phyloP scores from a whole-genome alignment of 805 yeast genomes.

The Dipodascopsis uninucleata region DNA sequence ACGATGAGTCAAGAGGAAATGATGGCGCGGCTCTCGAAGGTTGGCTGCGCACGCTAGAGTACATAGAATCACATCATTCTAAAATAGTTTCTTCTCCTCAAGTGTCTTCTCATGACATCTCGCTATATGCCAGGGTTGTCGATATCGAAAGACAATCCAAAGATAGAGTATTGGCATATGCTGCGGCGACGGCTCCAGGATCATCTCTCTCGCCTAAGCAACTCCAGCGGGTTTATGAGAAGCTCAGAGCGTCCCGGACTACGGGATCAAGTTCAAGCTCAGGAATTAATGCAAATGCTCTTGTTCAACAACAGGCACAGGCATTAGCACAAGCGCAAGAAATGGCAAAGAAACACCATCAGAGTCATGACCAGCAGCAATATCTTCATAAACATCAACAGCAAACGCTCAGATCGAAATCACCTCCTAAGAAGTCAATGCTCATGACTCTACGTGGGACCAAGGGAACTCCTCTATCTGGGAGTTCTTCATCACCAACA shows the following conservation, averaged over 20 bases:
- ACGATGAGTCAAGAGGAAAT: slow-evolving; percentile 39
- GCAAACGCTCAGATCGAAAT: slow-evolving; percentile 9
- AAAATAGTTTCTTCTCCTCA: slow-evolving; percentile 35
- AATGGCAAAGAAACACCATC: too few relatives aligned
- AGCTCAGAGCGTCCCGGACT: slow-evolving; percentile 11
- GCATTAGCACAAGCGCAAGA: background rate
- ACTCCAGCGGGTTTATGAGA: slow-evolving; percentile 18
- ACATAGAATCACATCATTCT: slow-evolving; percentile 36
- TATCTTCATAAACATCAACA: too few relatives aligned
- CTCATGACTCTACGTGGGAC: slow-evolving; percentile 26
- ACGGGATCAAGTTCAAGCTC: background rate
- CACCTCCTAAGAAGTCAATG: slow-evolving; percentile 26
- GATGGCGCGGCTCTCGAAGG: slow-evolving; percentile 36
- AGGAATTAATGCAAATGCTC: background rate
- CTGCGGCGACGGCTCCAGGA: slow-evolving; percentile 17
- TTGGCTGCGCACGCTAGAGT: slow-evolving; percentile 39
- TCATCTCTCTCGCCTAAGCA: slow-evolving; percentile 16
- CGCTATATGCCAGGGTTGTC: slow-evolving; percentile 37
- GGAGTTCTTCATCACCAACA: too few relatives aligned
- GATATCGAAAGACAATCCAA: slow-evolving; percentile 42
- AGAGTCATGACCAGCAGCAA: background rate
- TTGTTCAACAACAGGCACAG: background rate
- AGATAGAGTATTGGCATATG: slow-evolving; percentile 35
- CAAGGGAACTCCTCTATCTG: slow-evolving; percentile 1
- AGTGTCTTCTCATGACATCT: slow-evolving; percentile 36